phyloP scores from a whole-genome alignment of 306 rosid genomes.

The Casuarina glauca region DNA sequence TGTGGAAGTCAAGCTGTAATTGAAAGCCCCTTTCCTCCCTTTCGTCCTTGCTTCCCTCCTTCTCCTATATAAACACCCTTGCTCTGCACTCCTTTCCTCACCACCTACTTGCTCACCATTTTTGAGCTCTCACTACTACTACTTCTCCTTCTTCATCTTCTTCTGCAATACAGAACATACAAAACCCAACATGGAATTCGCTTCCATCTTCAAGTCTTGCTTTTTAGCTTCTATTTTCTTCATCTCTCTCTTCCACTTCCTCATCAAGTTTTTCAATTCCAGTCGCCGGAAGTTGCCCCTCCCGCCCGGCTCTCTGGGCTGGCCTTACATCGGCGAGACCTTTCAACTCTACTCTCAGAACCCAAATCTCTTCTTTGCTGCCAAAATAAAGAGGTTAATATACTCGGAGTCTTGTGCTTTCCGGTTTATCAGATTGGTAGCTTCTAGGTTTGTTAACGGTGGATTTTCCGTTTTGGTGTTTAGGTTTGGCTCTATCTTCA shows the following conservation, averaged over 20 bases:
- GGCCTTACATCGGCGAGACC: slow-evolving; percentile 89
- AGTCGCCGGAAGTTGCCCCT: slow-evolving; percentile 45
- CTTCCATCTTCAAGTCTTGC: slow-evolving; percentile 14
- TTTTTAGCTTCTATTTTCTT: slow-evolving; percentile 27
- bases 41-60: slow-evolving; percentile 25
- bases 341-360: slow-evolving; percentile 93
- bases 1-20: slow-evolving; percentile 64
- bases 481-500: slow-evolving; percentile 92
- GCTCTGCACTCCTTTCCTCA: slow-evolving; percentile 27
- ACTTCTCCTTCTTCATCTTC: neutral
- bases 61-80: slow-evolving; percentile 13
- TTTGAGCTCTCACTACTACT: slow-evolving; percentile 24
- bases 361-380: slow-evolving; percentile 87
- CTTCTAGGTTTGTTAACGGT: slow-evolving; percentile 4
- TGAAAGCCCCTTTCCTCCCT: slow-evolving; percentile 27
- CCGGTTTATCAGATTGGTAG: neutral
- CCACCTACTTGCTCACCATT: slow-evolving; percentile 15
- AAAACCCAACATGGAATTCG: slow-evolving; percentile 35
- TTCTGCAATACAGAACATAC: no score
- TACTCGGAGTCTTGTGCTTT: neutral
- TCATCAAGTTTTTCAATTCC: slow-evolving; percentile 37
- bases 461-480: neutral
- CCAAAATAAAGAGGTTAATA: slow-evolving; percentile 57
- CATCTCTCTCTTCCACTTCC: slow-evolving; percentile 28
- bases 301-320: slow-evolving; percentile 88